Conservation (phyloP, 768 basidiomycete species). For the Russula earlei region DNA sequence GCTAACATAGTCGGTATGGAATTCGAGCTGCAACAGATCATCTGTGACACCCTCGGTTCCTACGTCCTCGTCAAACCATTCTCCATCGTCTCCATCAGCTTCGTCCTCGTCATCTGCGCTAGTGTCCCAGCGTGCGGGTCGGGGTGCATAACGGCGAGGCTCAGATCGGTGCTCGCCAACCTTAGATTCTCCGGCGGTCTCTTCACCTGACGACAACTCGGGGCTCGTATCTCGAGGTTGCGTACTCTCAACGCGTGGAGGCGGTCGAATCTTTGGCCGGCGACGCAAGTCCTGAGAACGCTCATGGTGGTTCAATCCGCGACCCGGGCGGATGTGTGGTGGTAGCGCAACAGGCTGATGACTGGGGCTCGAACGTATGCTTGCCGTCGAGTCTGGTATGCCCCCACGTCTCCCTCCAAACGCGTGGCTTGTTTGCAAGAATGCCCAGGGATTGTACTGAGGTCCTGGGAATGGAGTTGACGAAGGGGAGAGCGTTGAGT, state of each 20-base stretch:
- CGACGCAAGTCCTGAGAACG: slow-evolving; percentile 29
- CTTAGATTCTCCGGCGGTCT: slow-evolving; percentile 61
- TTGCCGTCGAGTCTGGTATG: slow-evolving; percentile 40
- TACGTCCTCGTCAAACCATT: slow-evolving; percentile 51
- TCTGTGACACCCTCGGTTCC: slow-evolving; percentile 67
- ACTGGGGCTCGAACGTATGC: slow-evolving; percentile 62
- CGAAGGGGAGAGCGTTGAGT: slow-evolving; percentile 71
- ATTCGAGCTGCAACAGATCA: slow-evolving; percentile 67
- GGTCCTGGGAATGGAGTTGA: slow-evolving; percentile 61
- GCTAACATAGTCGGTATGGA: slow-evolving; percentile 60
- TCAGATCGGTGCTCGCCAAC: slow-evolving; percentile 21
- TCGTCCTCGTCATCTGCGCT: slow-evolving; percentile 34
- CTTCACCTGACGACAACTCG: slow-evolving; percentile 67
- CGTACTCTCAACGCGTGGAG: slow-evolving; percentile 73
- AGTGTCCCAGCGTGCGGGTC: slow-evolving; percentile 26
- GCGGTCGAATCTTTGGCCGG: slow-evolving; percentile 41
- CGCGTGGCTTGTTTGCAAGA: slow-evolving; percentile 34
- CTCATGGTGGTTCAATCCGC: slow-evolving; percentile 39
- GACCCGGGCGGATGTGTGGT: slow-evolving; percentile 36
- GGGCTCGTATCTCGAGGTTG: slow-evolving; percentile 77
- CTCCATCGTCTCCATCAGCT: slow-evolving; percentile 25
- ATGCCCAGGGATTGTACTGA: slow-evolving; percentile 66
- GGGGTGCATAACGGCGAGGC: slow-evolving; percentile 18
- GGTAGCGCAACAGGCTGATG: slow-evolving; percentile 56
- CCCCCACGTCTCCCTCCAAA: slow-evolving; percentile 14